These are phyloP conservation scores for Cymbopogon flexuosus DNA, from an alignment of 202 grass and related monocot species.

Conservation along the genomic window DNA sequence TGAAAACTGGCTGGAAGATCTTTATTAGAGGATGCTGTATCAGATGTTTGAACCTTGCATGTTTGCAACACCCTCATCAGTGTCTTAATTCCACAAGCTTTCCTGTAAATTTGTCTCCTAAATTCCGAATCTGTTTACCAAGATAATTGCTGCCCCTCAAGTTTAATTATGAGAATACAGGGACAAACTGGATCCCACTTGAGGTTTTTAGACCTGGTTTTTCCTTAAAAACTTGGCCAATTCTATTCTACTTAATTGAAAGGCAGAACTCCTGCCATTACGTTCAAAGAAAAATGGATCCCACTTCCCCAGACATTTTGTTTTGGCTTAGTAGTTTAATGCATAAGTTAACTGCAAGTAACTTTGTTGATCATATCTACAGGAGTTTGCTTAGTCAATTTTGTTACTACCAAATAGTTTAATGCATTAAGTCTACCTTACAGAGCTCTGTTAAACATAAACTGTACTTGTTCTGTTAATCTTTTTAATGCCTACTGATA, in stretches of 20 bases:
- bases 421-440: not conserved
- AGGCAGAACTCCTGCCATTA: no score
- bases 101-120: not conserved
- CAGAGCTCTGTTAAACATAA: slow-evolving; percentile 1
- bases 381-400: slow-evolving; percentile 20
- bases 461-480: slow-evolving; percentile 14
- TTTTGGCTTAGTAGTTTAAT: not conserved
- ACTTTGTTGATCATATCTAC: not conserved
- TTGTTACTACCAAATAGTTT: not conserved
- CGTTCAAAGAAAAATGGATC: no score
- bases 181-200: not conserved
- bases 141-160: not conserved
- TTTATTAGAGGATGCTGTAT: not conserved
- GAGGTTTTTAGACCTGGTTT: no score
- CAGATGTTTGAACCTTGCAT: slow-evolving; percentile 15
- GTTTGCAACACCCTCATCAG: slow-evolving; percentile 1
- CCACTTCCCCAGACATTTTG: not conserved
- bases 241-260: no score
- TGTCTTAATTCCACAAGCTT: not conserved
- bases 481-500: not conserved
- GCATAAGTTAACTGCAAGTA: not conserved
- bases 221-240: no score
- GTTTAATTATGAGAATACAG: not conserved
- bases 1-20: not conserved
- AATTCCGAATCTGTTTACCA: not conserved